These are phyloP conservation scores for Starmera stellimalicola DNA, from an alignment of 1,139 yeast species.

Conservation along the genomic window DNA sequence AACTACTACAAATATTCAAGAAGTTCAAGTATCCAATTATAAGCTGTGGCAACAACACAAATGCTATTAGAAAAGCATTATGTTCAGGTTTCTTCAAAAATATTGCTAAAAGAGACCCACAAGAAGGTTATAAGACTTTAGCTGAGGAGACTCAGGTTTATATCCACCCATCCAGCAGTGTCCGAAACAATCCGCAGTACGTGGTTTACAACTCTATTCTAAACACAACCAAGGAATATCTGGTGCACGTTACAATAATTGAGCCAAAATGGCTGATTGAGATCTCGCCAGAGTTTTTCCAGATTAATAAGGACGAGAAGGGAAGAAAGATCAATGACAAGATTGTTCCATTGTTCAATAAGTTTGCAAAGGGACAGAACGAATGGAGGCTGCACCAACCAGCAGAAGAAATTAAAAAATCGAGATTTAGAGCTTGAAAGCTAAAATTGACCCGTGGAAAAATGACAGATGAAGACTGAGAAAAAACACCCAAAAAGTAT, in stretches of 20 bases:
- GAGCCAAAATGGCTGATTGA: constrained; percentile 83
- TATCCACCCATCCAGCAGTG: constrained; percentile 82
- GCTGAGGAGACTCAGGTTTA: constrained; percentile 70
- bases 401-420: background rate
- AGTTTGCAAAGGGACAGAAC: constrained; percentile 40
- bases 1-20: constrained; percentile 54
- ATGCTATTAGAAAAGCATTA: constrained; percentile 57
- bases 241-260: constrained; percentile 78
- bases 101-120: constrained; percentile 70
- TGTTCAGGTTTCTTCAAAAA: constrained; percentile 87
- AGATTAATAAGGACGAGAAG: constrained; percentile 32
- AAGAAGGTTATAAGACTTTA: constrained; percentile 70
- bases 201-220: constrained; percentile 79
- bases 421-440: background rate
- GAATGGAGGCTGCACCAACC: constrained; percentile 35
- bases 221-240: constrained; percentile 78
- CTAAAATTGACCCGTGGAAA: too few species aligned
- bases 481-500: background rate
- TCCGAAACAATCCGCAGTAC: constrained; percentile 66
- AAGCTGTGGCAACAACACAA: constrained; percentile 58
- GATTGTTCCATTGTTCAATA: constrained; percentile 56
- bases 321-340: constrained; percentile 36
- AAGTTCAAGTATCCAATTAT: constrained; percentile 40
- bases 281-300: constrained; percentile 81
- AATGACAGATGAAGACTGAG: too few species aligned